These are phyloP conservation scores for Schizonepeta tenuifolia DNA, from an alignment of 257 asterid species.

Conservation along the genomic window DNA sequence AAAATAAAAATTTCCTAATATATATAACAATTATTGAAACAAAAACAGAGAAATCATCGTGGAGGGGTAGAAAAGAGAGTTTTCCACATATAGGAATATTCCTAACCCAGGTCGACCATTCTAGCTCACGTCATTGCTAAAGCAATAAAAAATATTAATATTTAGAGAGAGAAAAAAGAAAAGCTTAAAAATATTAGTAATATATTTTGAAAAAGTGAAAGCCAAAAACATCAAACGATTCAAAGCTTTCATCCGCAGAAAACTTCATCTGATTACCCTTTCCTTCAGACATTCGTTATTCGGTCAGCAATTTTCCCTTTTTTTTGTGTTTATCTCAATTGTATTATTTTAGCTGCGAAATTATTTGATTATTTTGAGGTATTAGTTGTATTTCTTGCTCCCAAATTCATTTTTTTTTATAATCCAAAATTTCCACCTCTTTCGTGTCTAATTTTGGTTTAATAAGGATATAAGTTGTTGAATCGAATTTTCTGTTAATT, in stretches of 20 bases:
- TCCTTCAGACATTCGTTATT: constrained; percentile 37
- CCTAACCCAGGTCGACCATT: constrained; percentile 5
- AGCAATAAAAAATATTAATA: background rate
- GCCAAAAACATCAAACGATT: constrained; percentile 29
- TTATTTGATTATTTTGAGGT: background rate
- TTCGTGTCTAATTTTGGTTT: background rate
- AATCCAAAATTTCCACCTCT: background rate
- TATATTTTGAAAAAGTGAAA: constrained; percentile 31
- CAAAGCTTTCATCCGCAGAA: constrained; percentile 41
- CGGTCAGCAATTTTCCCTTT: constrained; percentile 23
- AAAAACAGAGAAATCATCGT: background rate
- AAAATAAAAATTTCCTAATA: too few relatives aligned
- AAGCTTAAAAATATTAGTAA: background rate
- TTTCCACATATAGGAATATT: constrained; percentile 1
- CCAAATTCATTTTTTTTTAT: background rate
- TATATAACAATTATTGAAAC: too few relatives aligned
- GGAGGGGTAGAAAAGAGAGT: background rate
- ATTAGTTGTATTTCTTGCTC: constrained; percentile 25
- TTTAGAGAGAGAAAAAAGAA: background rate
- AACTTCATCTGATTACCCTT: constrained; percentile 40
- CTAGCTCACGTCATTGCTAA: constrained; percentile 17
- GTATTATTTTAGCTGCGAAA: constrained; percentile 1
- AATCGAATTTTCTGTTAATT: background rate
- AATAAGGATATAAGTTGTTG: background rate
- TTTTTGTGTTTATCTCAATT: background rate